Base-by-base conservation (phyloP, 805 yeast genomes). In the Spathaspora sp. region DNA sequence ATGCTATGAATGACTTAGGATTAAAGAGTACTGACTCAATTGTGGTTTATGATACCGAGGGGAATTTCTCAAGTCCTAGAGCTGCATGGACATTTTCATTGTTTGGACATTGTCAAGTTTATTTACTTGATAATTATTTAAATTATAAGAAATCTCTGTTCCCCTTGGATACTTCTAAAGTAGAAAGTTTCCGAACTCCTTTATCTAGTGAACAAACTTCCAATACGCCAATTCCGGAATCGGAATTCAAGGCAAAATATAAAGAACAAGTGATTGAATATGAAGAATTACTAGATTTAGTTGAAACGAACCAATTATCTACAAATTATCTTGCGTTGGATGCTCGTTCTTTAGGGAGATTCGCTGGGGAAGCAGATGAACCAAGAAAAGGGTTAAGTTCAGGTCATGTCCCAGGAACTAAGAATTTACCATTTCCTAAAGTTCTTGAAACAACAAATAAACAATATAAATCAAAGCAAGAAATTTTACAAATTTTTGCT, bases 41-140 rank as follows among this genome's bases (percentile, higher is more conserved):
- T 40, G 86, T 94, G 10, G 81, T 94, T 11, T 94, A 94, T 66
- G 99, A 94, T 68, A 83, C 84, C 57, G 78, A 79, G 47, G 96
- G 96, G 1, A 84, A 87, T 55, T 90, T 93, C 66, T 85, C 96
- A 42, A 83, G 92, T 1, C 97, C 97, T 39, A 78, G 99, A 57
- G 96, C 88, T 16, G 92, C 91, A 0, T 94, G 97, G 97, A 89
- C 92, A 58, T 78, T 94, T 60, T 78, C 83, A 38, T 73, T 87
- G 0, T 89, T 87, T 65, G 93, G 93, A 7, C 97, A 92, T 65
- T 69, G 81, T 47, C 68, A 81, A 35, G 86, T 91, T 20, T 78
- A 74, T 55, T 62, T 93, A 46, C 76, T 93, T 55, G 87, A 94
- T 70, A 87, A 87, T 55, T 93, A 73, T 58, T 78, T 72, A 12